Conservation (phyloP, 495 filamentous ascomycete species). For the Penicillium macrosclerotiorum region DNA sequence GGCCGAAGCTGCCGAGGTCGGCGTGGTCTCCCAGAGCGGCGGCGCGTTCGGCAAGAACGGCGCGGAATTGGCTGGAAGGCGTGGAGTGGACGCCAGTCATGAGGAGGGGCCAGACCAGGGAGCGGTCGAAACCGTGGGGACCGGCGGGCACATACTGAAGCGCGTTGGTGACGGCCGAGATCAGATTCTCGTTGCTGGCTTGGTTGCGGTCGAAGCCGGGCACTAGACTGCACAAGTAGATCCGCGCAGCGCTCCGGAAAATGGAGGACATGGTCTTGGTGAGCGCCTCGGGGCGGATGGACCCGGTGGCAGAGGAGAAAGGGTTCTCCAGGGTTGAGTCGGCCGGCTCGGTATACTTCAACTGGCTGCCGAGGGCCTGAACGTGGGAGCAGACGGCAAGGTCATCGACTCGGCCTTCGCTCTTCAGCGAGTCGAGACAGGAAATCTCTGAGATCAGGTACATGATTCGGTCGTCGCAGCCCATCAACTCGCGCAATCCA, state of each 20-base stretch:
- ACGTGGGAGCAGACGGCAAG: slow-evolving; percentile 84
- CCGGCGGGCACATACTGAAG: slow-evolving; percentile 81
- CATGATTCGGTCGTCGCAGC: slow-evolving; percentile 96
- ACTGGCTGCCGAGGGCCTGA: slow-evolving; percentile 72
- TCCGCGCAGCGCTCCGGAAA: slow-evolving; percentile 88
- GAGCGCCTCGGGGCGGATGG: slow-evolving; percentile 77
- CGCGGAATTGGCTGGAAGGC: slow-evolving; percentile 68
- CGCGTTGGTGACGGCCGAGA: slow-evolving; percentile 66
- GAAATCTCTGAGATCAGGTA: slow-evolving; percentile 97
- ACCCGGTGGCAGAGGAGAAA: slow-evolving; percentile 56
- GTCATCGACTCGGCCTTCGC: slow-evolving; percentile 71
- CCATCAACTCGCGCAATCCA: slow-evolving; percentile 91
- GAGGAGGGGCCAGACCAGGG: slow-evolving; percentile 88
- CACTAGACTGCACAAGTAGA: slow-evolving; percentile 92
- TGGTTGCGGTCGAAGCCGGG: slow-evolving; percentile 78
- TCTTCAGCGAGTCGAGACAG: slow-evolving; percentile 86
- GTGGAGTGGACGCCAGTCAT: slow-evolving; percentile 75
- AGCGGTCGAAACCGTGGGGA: slow-evolving; percentile 79
- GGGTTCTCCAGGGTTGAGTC: slow-evolving; percentile 53
- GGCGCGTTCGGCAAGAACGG: slow-evolving; percentile 69
- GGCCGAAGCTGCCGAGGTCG: slow-evolving; percentile 81
- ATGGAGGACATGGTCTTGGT: slow-evolving; percentile 82
- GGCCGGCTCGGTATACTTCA: slow-evolving; percentile 71
- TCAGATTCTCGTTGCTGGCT: slow-evolving; percentile 65
- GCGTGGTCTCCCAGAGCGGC: slow-evolving; percentile 69